Evolutionary conservation across 225 moss, liverwort and hornwort genomes (phyloP).

Genomic region (Ulota crispa): DNA sequence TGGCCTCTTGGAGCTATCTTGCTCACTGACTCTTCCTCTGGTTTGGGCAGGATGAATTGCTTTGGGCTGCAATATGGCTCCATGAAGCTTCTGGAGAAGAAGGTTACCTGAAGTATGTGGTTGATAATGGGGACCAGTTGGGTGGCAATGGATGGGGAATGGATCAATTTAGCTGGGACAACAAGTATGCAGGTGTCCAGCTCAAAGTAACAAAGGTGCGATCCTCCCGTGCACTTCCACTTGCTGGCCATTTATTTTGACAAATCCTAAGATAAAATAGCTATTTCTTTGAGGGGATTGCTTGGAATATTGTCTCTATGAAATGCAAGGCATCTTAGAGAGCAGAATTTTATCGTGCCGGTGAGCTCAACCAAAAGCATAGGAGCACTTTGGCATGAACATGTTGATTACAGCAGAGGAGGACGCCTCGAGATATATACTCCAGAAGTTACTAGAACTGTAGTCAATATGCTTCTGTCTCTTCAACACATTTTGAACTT

Average conservation of each 20-base stretch:
- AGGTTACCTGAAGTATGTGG: constrained; percentile 47
- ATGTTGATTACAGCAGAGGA: not conserved
- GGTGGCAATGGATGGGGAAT: constrained; percentile 60
- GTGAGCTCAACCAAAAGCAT: not conserved
- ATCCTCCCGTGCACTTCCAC: not conserved
- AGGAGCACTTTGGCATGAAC: not conserved
- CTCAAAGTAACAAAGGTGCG: constrained; percentile 63
- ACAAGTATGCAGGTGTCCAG: constrained; percentile 66
- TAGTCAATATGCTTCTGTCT: not conserved
- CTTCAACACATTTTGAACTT: not conserved
- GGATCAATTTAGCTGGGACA: constrained; percentile 69
- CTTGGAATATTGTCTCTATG: not conserved
- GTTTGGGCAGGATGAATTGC: constrained; percentile 56
- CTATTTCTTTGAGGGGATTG: not conserved
- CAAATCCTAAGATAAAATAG: not conserved
- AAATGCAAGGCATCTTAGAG: not conserved
- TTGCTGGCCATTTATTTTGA: not conserved
- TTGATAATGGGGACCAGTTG: constrained; percentile 33
- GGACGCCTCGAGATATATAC: not conserved
- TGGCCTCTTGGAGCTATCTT: not conserved
- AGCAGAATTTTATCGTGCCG: not conserved
- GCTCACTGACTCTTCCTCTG: not conserved
- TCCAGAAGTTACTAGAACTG: not conserved
- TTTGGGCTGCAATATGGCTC: constrained; percentile 78
- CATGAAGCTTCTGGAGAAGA: constrained; percentile 59